phyloP scores from a whole-genome alignment of 1,139 yeast genomes.

The Yamadazyma aaseri region DNA sequence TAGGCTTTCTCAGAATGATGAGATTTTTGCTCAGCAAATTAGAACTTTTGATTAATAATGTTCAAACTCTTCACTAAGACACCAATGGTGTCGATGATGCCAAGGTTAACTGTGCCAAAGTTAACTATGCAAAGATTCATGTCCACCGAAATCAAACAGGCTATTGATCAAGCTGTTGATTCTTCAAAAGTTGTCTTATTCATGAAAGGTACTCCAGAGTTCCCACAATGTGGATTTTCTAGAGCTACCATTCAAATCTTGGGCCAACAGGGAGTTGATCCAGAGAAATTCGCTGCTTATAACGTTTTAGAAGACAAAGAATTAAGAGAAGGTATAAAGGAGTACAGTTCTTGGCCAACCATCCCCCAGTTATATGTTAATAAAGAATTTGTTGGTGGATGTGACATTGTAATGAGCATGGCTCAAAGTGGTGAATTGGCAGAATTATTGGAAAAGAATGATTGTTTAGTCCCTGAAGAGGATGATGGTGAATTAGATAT shows the following conservation, averaged over 20 bases:
- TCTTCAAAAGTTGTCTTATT: conserved; percentile 94
- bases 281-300: conserved; percentile 92
- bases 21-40: conserved; percentile 6
- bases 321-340: conserved; percentile 90
- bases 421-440: conserved; percentile 89
- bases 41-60: conserved; percentile 11
- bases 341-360: conserved; percentile 94
- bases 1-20: neutral
- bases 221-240: conserved; percentile 97
- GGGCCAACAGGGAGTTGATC: conserved; percentile 98
- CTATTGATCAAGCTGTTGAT: conserved; percentile 79
- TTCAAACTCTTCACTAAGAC: conserved; percentile 6
- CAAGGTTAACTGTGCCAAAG: conserved; percentile 25
- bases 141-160: conserved; percentile 75
- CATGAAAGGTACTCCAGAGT: conserved; percentile 97
- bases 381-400: conserved; percentile 93
- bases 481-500: conserved; percentile 31
- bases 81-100: conserved; percentile 30
- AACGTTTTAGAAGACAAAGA: conserved; percentile 95
- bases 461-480: conserved; percentile 79
- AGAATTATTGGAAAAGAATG: conserved; percentile 74
- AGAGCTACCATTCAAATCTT: conserved; percentile 90
- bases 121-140: conserved; percentile 44
- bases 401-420: conserved; percentile 92
- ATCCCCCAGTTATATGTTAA: conserved; percentile 73